Evolutionary conservation across 192 early-diverging fungal species (phyloP), one percentile per base, ranked within the genome.

Genomic region (Kappamyces sp.): DNA sequence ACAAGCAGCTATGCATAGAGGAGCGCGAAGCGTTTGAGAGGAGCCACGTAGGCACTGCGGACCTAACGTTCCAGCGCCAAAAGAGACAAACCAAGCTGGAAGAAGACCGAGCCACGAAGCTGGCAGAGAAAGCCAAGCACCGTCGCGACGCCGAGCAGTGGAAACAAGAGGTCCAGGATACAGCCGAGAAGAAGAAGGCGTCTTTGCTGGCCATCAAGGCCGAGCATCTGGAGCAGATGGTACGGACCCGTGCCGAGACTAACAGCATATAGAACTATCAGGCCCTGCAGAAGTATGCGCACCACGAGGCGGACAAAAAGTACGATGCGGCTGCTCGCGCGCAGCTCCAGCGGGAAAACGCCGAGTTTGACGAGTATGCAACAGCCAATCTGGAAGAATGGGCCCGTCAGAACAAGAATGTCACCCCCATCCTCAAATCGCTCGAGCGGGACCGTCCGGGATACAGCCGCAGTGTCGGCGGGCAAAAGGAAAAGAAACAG

Each of bases 311-410:
- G n/a, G n/a, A n/a, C n/a, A n/a, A n/a, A n/a, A n/a, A n/a, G n/a
- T n/a, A n/a, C n/a, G n/a, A n/a, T n/a, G n/a, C n/a, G n/a, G n/a
- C n/a, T n/a, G n/a, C n/a, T n/a, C n/a, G n/a, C n/a, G n/a, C n/a
- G n/a, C n/a, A n/a, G n/a, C 22, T 52, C 31, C 33, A 66, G 15
- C 47, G 45, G 5, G 62, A 66, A 4, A 61, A 74, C 46, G 65
- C 14, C 3, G 51, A 61, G 38, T 72, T 72, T 46, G 62, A 72
- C 3, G 42, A 42, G 8, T 72, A 72, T 36, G 70, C 74, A 1
- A 7, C 48, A 2, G 47, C 47, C 7, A 50, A 57, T 11, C 45
- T 76, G 5, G 5, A 59, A 3, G 59, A 70, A 47, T 76, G 71
- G 65, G 22, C 43, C 22, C 40, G 8, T n/a, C 57, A 51, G 15